phyloP scores from a whole-genome alignment of 2,329 filamentous ascomycete species.

The Scortechinia acanthostroma region DNA sequence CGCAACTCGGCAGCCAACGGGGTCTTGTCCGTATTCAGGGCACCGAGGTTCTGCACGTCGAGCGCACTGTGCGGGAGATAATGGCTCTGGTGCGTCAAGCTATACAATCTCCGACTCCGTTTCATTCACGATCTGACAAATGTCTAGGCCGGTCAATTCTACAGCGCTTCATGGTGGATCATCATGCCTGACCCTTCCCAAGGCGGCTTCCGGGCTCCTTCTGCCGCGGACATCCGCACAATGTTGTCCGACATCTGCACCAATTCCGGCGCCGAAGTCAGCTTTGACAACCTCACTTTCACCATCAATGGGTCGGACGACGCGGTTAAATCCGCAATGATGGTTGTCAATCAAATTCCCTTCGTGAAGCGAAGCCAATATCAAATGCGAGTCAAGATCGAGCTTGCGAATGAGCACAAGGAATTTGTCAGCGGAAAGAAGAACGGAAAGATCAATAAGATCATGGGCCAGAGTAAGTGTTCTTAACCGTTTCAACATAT shows the following conservation, averaged over 20 bases:
- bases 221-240: constrained; percentile 66
- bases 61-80: constrained; percentile 88
- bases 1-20: constrained; percentile 76
- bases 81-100: constrained; percentile 72
- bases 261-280: constrained; percentile 89
- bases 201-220: constrained; percentile 49
- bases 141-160: constrained; percentile 82
- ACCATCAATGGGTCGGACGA: constrained; percentile 93
- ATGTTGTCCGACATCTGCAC: constrained; percentile 95
- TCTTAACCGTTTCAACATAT: too few species aligned
- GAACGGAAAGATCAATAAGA: constrained; percentile 99
- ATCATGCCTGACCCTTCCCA: constrained; percentile 60
- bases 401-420: constrained; percentile 98
- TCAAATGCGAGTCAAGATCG: constrained; percentile 94
- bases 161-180: constrained; percentile 93
- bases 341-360: constrained; percentile 83
- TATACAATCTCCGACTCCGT: constrained; percentile 3
- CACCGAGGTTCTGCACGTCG: constrained; percentile 85
- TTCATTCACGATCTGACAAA: constrained; percentile 10
- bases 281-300: constrained; percentile 90
- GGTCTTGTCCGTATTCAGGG: constrained; percentile 85
- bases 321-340: constrained; percentile 88
- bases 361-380: constrained; percentile 83
- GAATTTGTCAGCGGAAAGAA: constrained; percentile 99
- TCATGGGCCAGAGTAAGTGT: constrained; percentile 88